A percentile compares a stretch with the other conserved stretches of the same genome.
Evolutionary conservation across 192 early-diverging fungal species (phyloP).

Genomic region (Lobulomyces angularis): DNA sequence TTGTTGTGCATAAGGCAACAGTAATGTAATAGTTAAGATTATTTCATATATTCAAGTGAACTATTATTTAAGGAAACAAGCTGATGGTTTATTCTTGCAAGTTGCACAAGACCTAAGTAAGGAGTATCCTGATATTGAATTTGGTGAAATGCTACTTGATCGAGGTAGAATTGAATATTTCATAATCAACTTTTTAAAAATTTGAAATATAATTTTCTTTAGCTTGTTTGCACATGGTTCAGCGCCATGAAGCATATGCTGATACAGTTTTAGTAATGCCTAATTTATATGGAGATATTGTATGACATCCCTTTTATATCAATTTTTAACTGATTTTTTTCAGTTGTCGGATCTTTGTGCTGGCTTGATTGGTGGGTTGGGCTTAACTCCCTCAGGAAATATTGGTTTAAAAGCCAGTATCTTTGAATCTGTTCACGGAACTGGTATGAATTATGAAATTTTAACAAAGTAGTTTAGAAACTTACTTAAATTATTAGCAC

Average conservation of each 20-base stretch:
- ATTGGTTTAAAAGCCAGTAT: conserved; percentile 96
- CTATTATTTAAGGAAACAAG: conserved; percentile 76
- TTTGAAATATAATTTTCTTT: no score
- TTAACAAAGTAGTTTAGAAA: no score
- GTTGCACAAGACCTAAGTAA: conserved; percentile 81
- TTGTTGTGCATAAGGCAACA: conserved; percentile 97
- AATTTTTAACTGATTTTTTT: no score
- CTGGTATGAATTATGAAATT: no score
- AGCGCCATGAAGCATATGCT: conserved; percentile 79
- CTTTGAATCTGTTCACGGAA: conserved; percentile 90
- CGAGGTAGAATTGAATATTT: conserved; percentile 82
- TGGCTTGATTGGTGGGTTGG: conserved; percentile 95
- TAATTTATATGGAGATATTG: conserved; percentile 98
- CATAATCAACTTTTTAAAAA: no score
- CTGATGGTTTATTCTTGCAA: conserved; percentile 94
- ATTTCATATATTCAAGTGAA: no score
- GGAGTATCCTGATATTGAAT: conserved; percentile 83
- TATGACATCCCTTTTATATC: no score
- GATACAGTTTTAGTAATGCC: conserved; percentile 99
- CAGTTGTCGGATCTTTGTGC: conserved; percentile 93
- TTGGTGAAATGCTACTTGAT: conserved; percentile 87
- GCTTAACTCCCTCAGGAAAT: conserved; percentile 95
- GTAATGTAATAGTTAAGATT: conserved; percentile 45
- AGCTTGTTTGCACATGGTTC: conserved; percentile 57
- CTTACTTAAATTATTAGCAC: no score